Conservation (phyloP, 495 filamentous ascomycete genomes). For the Elasticomyces elasticus region DNA sequence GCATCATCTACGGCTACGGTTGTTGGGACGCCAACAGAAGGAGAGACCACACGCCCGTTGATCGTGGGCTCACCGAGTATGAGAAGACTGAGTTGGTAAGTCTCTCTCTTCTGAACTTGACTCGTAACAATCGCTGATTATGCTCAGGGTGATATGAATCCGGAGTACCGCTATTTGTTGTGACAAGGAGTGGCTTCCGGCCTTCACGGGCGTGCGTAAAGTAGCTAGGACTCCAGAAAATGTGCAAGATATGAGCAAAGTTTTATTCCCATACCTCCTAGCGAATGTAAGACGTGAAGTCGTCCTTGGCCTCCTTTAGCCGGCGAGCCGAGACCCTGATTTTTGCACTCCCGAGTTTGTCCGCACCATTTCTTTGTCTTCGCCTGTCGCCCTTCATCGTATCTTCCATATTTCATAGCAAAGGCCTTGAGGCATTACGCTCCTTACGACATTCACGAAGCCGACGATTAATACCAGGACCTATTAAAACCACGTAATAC, state of each 20-base stretch:
- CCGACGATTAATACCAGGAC: background rate
- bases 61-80: constrained; percentile 54
- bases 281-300: too few species aligned
- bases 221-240: too few species aligned
- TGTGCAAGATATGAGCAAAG: too few species aligned
- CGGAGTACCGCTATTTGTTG: constrained; percentile 52
- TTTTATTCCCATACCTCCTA: too few species aligned
- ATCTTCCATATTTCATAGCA: background rate
- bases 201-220: background rate
- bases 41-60: constrained; percentile 42
- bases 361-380: too few species aligned
- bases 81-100: constrained; percentile 55
- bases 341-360: too few species aligned
- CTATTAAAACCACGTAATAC: background rate
- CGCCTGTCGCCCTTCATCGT: too few species aligned
- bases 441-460: background rate
- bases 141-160: constrained; percentile 50
- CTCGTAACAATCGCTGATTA: background rate
- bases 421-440: background rate
- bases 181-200: constrained; percentile 13
- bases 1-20: constrained; percentile 49
- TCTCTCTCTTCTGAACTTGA: background rate
- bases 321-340: too few species aligned
- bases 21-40: constrained; percentile 56
- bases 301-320: too few species aligned